Evolutionary conservation across 305 asterid species (phyloP).

Genomic region (Fraxinus ornus): DNA sequence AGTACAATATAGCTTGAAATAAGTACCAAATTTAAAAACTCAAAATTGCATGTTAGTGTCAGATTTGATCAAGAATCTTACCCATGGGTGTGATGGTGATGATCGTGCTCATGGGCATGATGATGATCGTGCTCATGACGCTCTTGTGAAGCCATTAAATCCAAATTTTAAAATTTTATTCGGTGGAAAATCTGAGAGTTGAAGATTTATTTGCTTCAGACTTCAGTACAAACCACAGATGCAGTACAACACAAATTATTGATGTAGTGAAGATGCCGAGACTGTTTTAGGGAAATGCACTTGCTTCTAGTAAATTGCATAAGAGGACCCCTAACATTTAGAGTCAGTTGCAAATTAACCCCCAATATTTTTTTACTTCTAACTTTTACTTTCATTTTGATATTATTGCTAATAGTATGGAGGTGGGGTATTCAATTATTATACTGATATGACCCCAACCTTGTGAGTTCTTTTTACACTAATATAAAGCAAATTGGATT

Average conservation of each 20-base stretch:
- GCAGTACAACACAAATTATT: background rate
- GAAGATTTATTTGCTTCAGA: background rate
- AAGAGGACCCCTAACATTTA: background rate
- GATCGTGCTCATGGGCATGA: constrained; percentile 9
- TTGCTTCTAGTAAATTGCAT: background rate
- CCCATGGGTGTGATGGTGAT: constrained; percentile 33
- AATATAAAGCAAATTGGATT: background rate
- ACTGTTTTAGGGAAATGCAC: background rate
- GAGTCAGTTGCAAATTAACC: background rate
- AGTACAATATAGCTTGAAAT: background rate
- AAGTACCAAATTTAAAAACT: background rate
- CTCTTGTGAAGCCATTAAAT: constrained; percentile 35
- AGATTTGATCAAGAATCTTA: constrained; percentile 10
- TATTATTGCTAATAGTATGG: background rate
- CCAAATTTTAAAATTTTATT: background rate
- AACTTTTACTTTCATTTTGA: background rate
- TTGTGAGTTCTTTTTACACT: background rate
- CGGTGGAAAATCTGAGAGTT: background rate
- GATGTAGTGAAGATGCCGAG: background rate
- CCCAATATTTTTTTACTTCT: background rate
- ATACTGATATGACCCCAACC: background rate
- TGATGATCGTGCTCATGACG: constrained; percentile 29
- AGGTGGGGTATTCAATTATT: background rate
- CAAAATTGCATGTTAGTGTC: background rate
- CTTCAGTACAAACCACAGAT: background rate